Evolutionary conservation across 148 eudicot genomes (phyloP).

Genomic region (Linanthus parryae): DNA sequence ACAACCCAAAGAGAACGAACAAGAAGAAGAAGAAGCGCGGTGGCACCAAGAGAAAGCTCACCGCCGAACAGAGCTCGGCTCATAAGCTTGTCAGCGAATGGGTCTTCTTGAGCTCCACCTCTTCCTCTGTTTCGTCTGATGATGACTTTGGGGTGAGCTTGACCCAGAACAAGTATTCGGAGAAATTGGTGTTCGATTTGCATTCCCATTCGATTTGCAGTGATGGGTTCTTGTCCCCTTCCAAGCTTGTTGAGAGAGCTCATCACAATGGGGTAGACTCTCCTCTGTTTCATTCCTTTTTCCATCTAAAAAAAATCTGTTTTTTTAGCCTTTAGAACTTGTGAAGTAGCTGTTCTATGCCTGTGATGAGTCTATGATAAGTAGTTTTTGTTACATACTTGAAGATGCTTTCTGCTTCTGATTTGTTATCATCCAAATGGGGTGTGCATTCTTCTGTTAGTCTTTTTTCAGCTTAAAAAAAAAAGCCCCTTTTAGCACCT

Average conservation of each 20-base stretch:
- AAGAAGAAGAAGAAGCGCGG: slow-evolving; percentile 48
- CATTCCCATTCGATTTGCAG: slow-evolving; percentile 85
- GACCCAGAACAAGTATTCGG: slow-evolving; percentile 29
- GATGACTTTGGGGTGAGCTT: slow-evolving; percentile 51
- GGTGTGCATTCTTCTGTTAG: too few species aligned
- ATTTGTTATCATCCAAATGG: too few species aligned
- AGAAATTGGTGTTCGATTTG: slow-evolving; percentile 75
- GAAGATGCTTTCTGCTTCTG: too few species aligned
- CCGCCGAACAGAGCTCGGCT: slow-evolving; percentile 61
- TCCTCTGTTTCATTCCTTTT: not conserved
- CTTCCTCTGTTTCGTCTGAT: not conserved
- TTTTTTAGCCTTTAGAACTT: too few species aligned
- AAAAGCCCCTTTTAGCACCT: too few species aligned
- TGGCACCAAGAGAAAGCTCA: slow-evolving; percentile 67
- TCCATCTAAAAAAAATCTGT: too few species aligned
- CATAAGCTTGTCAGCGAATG: slow-evolving; percentile 64
- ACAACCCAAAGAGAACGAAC: too few species aligned
- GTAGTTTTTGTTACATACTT: too few species aligned
- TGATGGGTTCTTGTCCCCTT: slow-evolving; percentile 92
- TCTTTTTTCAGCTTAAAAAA: too few species aligned
- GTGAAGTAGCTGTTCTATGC: too few species aligned
- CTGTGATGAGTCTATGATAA: too few species aligned
- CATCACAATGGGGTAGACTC: slow-evolving; percentile 80
- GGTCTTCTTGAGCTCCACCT: slow-evolving; percentile 44
- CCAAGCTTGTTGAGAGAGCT: slow-evolving; percentile 85